Conservation (phyloP, 495 filamentous ascomycete species). For the Aspergillus cristatus region DNA sequence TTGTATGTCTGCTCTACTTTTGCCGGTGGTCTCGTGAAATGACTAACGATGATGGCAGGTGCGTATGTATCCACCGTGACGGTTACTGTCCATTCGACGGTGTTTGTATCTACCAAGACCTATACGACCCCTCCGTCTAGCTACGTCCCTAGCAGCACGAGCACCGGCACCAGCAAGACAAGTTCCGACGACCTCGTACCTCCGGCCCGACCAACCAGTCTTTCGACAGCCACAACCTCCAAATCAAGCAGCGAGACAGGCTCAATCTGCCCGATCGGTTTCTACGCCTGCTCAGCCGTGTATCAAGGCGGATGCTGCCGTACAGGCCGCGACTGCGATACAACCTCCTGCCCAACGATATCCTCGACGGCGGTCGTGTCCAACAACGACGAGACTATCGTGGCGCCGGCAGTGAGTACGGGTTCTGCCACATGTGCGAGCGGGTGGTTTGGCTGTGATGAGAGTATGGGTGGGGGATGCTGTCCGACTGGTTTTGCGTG, state of each 20-base stretch:
- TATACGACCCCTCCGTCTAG: constrained; percentile 22
- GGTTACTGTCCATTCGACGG: constrained; percentile 35
- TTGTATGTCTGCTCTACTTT: constrained; percentile 46
- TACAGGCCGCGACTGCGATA: constrained; percentile 71
- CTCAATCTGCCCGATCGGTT: constrained; percentile 57
- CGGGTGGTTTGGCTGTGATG: constrained; percentile 72
- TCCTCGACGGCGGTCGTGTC: constrained; percentile 51
- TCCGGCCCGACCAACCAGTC: constrained; percentile 40
- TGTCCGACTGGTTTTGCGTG: constrained; percentile 70
- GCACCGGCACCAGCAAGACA: constrained; percentile 15
- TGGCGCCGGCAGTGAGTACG: constrained; percentile 43
- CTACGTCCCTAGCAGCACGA: constrained; percentile 11
- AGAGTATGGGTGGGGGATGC: constrained; percentile 59
- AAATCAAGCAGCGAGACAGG: constrained; percentile 16
- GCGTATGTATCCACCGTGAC: constrained; percentile 38
- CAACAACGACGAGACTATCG: constrained; percentile 55
- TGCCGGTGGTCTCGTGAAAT: neutral
- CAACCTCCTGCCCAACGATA: constrained; percentile 56
- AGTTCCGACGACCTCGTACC: constrained; percentile 26
- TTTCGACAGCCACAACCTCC: constrained; percentile 24
- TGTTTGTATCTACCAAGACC: constrained; percentile 30
- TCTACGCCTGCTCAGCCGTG: constrained; percentile 61
- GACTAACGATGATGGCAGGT: constrained; percentile 18
- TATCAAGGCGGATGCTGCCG: constrained; percentile 71
- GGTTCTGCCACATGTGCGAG: constrained; percentile 43